phyloP scores from a whole-genome alignment of 352 stramenopile species.

The Saprolegnia parasitica region DNA sequence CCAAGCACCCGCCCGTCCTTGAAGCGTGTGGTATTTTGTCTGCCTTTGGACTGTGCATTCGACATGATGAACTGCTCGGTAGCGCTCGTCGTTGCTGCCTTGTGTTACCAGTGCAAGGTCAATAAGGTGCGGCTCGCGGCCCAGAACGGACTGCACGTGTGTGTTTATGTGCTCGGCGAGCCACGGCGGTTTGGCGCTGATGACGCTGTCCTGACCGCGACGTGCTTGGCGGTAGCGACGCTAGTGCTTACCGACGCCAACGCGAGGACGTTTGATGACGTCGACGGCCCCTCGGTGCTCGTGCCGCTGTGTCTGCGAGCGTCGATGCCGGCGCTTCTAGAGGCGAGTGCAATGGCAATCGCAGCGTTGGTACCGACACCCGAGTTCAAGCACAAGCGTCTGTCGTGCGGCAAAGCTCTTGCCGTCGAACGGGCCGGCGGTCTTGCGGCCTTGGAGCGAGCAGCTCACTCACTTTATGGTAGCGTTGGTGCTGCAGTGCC shows the following conservation, averaged over 20 bases:
- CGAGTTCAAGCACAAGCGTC: conserved; percentile 1
- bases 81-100: conserved; percentile 43
- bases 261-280: conserved; percentile 29
- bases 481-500: background rate
- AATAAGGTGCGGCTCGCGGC: conserved; percentile 58
- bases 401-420: conserved; percentile 11
- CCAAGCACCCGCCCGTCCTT: conserved; percentile 38
- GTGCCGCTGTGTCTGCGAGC: conserved; percentile 45
- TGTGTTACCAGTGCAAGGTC: conserved; percentile 57
- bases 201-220: conserved; percentile 37
- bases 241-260: conserved; percentile 43
- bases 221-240: conserved; percentile 51
- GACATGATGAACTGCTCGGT: background rate
- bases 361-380: conserved; percentile 46
- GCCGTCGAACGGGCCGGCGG: conserved; percentile 6
- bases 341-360: conserved; percentile 46
- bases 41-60: background rate
- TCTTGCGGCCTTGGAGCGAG: conserved; percentile 15
- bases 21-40: conserved; percentile 37
- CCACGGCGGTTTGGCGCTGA: conserved; percentile 34
- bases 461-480: background rate
- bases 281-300: conserved; percentile 49
- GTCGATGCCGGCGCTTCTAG: conserved; percentile 34
- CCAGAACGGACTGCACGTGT: conserved; percentile 67
- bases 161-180: conserved; percentile 49